A percentile compares a stretch with the other conserved stretches of the same genome.
Conservation (phyloP, 495 filamentous ascomycete genomes). For the Aspergillus leporis region DNA sequence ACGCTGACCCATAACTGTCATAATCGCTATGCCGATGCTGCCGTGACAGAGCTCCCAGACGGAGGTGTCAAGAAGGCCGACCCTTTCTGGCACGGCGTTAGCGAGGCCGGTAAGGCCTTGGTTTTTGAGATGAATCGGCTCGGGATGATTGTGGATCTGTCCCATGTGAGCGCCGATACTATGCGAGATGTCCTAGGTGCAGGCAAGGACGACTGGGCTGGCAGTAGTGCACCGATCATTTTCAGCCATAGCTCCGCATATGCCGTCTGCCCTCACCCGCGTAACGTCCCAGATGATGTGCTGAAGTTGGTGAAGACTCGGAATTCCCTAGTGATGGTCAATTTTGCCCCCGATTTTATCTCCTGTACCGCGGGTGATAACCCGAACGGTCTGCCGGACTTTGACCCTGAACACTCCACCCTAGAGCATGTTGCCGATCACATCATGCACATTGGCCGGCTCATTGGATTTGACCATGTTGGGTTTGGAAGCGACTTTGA, state of each 20-base stretch:
- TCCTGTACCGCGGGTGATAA: conserved; percentile 52
- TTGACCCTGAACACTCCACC: conserved; percentile 65
- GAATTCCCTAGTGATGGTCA: conserved; percentile 61
- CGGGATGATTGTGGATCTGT: conserved; percentile 53
- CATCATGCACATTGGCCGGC: conserved; percentile 54
- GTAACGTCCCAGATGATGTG: conserved; percentile 63
- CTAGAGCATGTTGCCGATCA: conserved; percentile 74
- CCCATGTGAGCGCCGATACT: conserved; percentile 55
- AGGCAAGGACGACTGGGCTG: conserved; percentile 40
- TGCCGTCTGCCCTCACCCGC: conserved; percentile 52
- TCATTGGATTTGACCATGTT: conserved; percentile 61
- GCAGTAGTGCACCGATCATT: conserved; percentile 54
- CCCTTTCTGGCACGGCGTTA: conserved; percentile 63
- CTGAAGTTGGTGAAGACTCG: conserved; percentile 54
- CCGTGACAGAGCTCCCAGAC: conserved; percentile 54
- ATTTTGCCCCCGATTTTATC: conserved; percentile 73
- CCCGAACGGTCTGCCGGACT: conserved; percentile 42
- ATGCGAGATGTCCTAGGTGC: conserved; percentile 57
- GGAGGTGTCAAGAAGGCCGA: conserved; percentile 47
- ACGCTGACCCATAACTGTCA: conserved; percentile 95
- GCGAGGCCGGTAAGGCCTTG: conserved; percentile 63
- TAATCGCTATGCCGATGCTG: conserved; percentile 86
- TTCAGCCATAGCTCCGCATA: conserved; percentile 59
- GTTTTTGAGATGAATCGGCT: conserved; percentile 59
- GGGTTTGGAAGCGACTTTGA: conserved; percentile 67